Evolutionary conservation across 345 rosid genomes (phyloP).

Genomic region (Melastoma malabathricum): DNA sequence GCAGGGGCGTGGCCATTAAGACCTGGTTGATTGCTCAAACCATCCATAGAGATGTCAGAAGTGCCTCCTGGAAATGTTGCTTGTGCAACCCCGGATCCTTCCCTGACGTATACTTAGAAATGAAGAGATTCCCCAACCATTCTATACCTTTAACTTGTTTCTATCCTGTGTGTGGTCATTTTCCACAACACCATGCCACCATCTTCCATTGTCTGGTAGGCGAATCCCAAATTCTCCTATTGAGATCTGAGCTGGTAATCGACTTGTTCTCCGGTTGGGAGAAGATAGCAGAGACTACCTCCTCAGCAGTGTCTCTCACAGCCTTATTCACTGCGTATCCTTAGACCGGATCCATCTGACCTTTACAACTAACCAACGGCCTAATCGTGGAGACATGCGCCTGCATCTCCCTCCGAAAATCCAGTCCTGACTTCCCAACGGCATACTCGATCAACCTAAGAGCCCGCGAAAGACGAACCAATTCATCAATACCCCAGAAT

Average conservation of each 20-base stretch:
- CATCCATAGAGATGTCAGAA: slow-evolving; percentile 32
- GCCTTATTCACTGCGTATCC: slow-evolving; percentile 96
- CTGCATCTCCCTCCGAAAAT: slow-evolving; percentile 95
- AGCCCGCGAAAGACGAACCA: slow-evolving; percentile 32
- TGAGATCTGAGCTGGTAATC: slow-evolving; percentile 44
- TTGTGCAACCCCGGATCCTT: too few relatives aligned
- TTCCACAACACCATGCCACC: slow-evolving; percentile 43
- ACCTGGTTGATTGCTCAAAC: slow-evolving; percentile 30
- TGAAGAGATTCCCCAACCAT: too few relatives aligned
- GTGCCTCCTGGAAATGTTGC: slow-evolving; percentile 32
- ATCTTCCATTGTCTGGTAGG: slow-evolving; percentile 59
- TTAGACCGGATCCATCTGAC: slow-evolving; percentile 68
- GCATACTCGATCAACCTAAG: slow-evolving; percentile 77
- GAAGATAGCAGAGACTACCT: slow-evolving; percentile 69
- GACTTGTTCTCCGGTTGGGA: slow-evolving; percentile 63
- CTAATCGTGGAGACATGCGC: slow-evolving; percentile 72
- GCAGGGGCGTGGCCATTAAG: slow-evolving; percentile 43
- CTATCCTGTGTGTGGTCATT: too few relatives aligned
- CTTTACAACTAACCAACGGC: slow-evolving; percentile 73
- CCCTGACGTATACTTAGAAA: too few relatives aligned
- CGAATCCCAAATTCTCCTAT: slow-evolving; percentile 84
- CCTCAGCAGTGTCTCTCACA: slow-evolving; percentile 81
- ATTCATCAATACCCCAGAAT: background rate
- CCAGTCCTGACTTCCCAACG: slow-evolving; percentile 76
- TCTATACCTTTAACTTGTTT: too few relatives aligned